phyloP scores from a whole-genome alignment of 352 stramenopile genomes.

The Elongisporangium anandrum region DNA sequence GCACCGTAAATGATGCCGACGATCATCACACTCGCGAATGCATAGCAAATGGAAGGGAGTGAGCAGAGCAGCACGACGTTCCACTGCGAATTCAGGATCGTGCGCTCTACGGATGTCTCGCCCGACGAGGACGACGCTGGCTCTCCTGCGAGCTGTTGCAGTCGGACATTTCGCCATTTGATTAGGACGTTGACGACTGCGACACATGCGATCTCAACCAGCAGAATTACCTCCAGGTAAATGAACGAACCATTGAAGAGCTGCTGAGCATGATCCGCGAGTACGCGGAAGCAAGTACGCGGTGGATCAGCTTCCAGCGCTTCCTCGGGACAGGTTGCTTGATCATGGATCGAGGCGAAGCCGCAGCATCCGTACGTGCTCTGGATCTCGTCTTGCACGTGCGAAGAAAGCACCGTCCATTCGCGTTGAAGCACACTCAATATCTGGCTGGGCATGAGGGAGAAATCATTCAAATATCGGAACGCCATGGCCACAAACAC shows the following conservation, averaged over 20 bases:
- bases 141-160: conserved; percentile 28
- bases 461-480: conserved; percentile 37
- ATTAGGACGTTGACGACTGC: conserved; percentile 43
- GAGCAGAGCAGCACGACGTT: conserved; percentile 32
- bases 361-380: conserved; percentile 47
- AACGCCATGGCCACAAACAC: conserved; percentile 27
- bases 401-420: conserved; percentile 23
- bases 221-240: conserved; percentile 28
- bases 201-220: conserved; percentile 31
- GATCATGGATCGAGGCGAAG: conserved; percentile 30
- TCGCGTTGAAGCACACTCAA: conserved; percentile 12
- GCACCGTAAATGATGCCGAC: conserved; percentile 27
- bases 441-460: conserved; percentile 21
- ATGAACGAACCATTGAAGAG: conserved; percentile 34
- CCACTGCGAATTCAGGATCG: conserved; percentile 25
- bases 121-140: conserved; percentile 7
- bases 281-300: conserved; percentile 26
- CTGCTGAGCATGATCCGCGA: conserved; percentile 16
- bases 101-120: conserved; percentile 10
- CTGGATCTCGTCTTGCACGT: conserved; percentile 25
- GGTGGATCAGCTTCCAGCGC: conserved; percentile 29
- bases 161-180: conserved; percentile 36
- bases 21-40: conserved; percentile 18
- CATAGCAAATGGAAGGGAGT: conserved; percentile 27
- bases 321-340: conserved; percentile 40